A percentile compares a stretch with the other conserved stretches of the same genome.
Evolutionary conservation across 352 stramenopile genomes (phyloP).

Genomic region (Globisporangium iwayamae): DNA sequence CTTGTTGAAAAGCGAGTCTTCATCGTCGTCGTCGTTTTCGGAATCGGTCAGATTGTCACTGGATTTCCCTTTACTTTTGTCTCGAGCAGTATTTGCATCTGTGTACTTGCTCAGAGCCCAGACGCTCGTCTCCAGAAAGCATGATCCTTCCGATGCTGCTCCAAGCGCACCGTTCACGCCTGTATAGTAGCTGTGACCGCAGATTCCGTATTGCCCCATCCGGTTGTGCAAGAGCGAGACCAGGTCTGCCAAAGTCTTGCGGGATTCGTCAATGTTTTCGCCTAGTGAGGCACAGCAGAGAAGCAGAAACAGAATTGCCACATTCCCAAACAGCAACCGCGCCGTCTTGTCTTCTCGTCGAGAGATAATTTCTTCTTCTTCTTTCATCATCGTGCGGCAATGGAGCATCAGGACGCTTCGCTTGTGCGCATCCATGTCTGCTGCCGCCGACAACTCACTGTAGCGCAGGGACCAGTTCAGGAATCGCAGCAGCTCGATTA

Average conservation of each 20-base stretch:
- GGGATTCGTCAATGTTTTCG: neutral
- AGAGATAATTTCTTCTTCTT: conserved; percentile 52
- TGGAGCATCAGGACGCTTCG: conserved; percentile 34
- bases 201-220: conserved; percentile 46
- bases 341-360: conserved; percentile 42
- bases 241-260: conserved; percentile 10
- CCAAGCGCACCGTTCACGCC: neutral
- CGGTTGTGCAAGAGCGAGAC: conserved; percentile 41
- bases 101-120: conserved; percentile 29
- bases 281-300: conserved; percentile 15
- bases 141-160: conserved; percentile 14
- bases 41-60: conserved; percentile 7
- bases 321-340: conserved; percentile 44
- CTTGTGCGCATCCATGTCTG: conserved; percentile 21
- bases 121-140: conserved; percentile 44
- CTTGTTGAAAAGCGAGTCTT: conserved; percentile 36
- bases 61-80: conserved; percentile 8
- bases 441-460: neutral
- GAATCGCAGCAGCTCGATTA: conserved; percentile 39
- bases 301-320: conserved; percentile 47
- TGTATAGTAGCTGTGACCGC: conserved; percentile 31
- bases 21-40: conserved; percentile 12
- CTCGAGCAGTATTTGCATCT: conserved; percentile 11
- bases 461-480: conserved; percentile 26
- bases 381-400: conserved; percentile 61